Percentiles rank a stretch among this genome's conserved stretches.
phyloP scores from a whole-genome alignment of 2,329 filamentous ascomycete species.

The Penicillium psychrosexuale region DNA sequence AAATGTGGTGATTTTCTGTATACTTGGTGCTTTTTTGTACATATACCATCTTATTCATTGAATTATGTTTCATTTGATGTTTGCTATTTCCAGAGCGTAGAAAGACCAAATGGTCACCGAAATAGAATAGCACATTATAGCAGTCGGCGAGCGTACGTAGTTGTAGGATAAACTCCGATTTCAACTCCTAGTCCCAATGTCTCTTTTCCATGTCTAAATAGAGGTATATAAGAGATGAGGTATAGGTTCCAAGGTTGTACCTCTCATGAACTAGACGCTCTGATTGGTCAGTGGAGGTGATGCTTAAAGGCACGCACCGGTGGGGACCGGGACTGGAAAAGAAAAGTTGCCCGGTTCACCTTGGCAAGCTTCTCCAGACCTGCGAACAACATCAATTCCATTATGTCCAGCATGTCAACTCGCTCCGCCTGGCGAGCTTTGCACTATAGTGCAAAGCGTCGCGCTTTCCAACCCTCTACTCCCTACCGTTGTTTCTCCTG shows the following conservation, averaged over 20 bases:
- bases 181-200: too few relatives aligned
- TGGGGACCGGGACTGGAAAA: constrained; percentile 13
- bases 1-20: constrained; percentile 25
- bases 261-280: not conserved
- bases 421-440: constrained; percentile 38
- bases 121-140: too few relatives aligned
- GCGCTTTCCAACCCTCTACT: constrained; percentile 22
- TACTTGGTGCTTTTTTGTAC: not conserved
- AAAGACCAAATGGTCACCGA: too few relatives aligned
- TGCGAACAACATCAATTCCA: constrained; percentile 3
- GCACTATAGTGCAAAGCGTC: constrained; percentile 34
- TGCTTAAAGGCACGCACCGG: constrained; percentile 6
- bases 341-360: constrained; percentile 20
- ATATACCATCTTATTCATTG: not conserved
- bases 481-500: constrained; percentile 54
- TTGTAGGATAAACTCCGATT: not conserved
- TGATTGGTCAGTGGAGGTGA: constrained; percentile 14
- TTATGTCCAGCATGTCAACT: constrained; percentile 30
- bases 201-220: not conserved
- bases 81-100: not conserved
- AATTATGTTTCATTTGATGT: not conserved
- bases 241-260: not conserved
- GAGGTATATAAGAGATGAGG: not conserved
- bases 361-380: not conserved
- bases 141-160: not conserved